These are phyloP conservation scores for Colletotrichum horii DNA, from an alignment of 2,329 filamentous ascomycete genomes.

Conservation along the genomic window DNA sequence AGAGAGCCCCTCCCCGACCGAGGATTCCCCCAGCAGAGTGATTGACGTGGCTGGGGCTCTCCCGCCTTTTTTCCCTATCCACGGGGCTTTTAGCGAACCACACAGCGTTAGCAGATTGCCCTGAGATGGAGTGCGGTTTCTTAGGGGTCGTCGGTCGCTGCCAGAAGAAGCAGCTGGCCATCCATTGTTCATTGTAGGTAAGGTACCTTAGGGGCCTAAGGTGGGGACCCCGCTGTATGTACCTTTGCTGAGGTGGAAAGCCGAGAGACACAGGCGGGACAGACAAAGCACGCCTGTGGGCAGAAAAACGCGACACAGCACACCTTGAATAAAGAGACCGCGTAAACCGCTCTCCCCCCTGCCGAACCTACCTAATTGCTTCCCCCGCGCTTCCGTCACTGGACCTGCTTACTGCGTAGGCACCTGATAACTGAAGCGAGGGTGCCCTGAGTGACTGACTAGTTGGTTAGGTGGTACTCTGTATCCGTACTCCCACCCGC, in stretches of 20 bases:
- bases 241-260: background rate
- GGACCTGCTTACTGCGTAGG: background rate
- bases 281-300: background rate
- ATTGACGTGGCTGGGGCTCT: background rate
- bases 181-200: background rate
- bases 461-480: background rate
- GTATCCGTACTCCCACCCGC: background rate
- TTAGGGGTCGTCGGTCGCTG: background rate
- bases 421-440: background rate
- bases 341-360: slow-evolving; percentile 1
- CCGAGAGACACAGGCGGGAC: background rate
- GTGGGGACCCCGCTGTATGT: background rate
- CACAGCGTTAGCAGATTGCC: background rate
- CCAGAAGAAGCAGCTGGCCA: background rate
- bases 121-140: background rate
- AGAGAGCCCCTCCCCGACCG: background rate
- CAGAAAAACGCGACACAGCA: background rate
- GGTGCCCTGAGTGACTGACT: background rate
- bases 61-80: background rate
- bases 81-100: background rate
- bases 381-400: background rate
- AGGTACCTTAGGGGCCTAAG: too few species aligned
- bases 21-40: background rate
- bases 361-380: background rate
- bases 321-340: background rate